Percentiles rank a stretch among this genome's conserved stretches.
Evolutionary conservation across 768 basidiomycete genomes (phyloP).

Genomic region (Udeniomyces megalosporus): DNA sequence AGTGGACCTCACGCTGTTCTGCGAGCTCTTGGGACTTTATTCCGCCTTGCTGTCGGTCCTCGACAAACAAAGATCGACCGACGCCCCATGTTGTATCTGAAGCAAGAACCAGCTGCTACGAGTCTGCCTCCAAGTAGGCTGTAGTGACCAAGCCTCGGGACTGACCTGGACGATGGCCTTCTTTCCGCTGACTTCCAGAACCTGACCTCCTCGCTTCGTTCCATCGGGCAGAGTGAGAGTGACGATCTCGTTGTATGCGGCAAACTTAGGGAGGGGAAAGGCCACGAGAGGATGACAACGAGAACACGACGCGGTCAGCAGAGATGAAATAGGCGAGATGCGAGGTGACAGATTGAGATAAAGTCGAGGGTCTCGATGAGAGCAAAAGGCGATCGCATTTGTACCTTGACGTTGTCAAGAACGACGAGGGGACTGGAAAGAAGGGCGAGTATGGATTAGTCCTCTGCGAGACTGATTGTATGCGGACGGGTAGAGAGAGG

Average conservation of each 20-base stretch:
- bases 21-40: too few species aligned
- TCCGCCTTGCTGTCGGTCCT: too few species aligned
- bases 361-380: not conserved
- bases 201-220: constrained; percentile 85
- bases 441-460: too few species aligned
- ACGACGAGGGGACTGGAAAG: constrained; percentile 73
- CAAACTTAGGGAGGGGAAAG: constrained; percentile 44
- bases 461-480: too few species aligned
- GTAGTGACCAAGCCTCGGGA: too few species aligned
- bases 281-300: not conserved
- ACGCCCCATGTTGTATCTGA: too few species aligned
- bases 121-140: too few species aligned
- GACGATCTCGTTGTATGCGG: constrained; percentile 97
- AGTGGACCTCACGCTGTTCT: too few species aligned
- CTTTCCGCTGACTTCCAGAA: constrained; percentile 93
- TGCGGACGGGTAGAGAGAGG: too few species aligned
- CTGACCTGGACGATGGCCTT: constrained; percentile 82
- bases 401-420: constrained; percentile 92
- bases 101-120: not conserved
- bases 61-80: too few species aligned
- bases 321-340: not conserved
- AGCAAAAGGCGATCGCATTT: constrained; percentile 19
- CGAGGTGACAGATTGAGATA: too few species aligned
- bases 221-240: constrained; percentile 90
- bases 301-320: not conserved